Base-by-base conservation (phyloP, 1,284 basidiomycete genomes). In the Malassezia pachydermatis region DNA sequence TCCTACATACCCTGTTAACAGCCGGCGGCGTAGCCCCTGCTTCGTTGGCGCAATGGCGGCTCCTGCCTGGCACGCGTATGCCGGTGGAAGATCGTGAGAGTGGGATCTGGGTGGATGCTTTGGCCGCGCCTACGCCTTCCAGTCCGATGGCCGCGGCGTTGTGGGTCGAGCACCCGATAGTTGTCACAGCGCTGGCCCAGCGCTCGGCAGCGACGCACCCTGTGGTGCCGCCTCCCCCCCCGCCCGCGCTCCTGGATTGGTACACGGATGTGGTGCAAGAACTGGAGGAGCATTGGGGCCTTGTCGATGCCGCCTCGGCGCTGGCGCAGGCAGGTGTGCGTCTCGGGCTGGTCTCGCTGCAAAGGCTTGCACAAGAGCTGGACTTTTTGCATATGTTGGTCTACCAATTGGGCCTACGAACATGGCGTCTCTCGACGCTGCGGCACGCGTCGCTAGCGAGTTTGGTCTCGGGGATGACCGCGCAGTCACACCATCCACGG, bases 71-170 rank as follows among this genome's bases (percentile, higher is more conserved):
- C 27, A 52, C 50, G 4, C 37, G 30, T 10, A 23, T 47, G 39
- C 50, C 50, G 11, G 50, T 52, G 5, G 41, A 46, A 22, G 50
- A 52, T 36, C 33, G 45, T 29, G 50, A 52, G 41, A 52, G 44
- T 24, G 50, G 44, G 5, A 45, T 45, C 13, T 52, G 50, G 50
- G 41, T 52, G 22, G 50, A 52, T 33, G 39, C 38, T 1, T 24
- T 52, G 9, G 50, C 27, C 5, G 22, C 39, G n/a, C 36, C 28
- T 6, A 34, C 35, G 6, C n/a, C 22, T 13, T 32, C 49, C 29
- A 33, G 30, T 6, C 24, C 27, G 9, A 23, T 28, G 16, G 37
- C 36, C 1, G 29, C 43, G 8, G 44, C 40, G 32, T 33, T 47
- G 9, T 52, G 50, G 50, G 40, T 47, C n/a, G 50, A 52, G 29